Evolutionary conservation across 2,329 filamentous ascomycete species (phyloP).

Genomic region (Cladosporium sp.): DNA sequence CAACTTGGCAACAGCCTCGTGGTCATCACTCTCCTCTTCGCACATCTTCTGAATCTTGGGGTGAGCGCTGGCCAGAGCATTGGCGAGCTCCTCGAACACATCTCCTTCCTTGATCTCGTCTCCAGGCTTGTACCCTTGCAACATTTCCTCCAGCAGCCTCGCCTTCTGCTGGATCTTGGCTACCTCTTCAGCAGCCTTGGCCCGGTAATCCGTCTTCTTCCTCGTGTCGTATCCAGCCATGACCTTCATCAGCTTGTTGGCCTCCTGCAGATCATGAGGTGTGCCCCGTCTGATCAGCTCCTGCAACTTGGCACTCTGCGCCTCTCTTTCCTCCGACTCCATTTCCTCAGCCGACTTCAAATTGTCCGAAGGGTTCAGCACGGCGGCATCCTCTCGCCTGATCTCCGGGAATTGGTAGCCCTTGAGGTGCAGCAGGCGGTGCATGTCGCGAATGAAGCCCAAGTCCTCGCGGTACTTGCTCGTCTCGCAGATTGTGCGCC

Average conservation of each 20-base stretch:
- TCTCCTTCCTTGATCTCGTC: conserved; percentile 71
- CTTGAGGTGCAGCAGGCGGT: conserved; percentile 91
- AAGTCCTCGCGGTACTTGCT: conserved; percentile 96
- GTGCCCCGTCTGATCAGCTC: conserved; percentile 90
- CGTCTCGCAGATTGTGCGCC: conserved; percentile 95
- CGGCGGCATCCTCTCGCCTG: conserved; percentile 87
- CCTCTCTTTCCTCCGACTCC: conserved; percentile 93
- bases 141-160: conserved; percentile 82
- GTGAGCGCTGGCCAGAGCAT: conserved; percentile 85
- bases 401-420: conserved; percentile 95
- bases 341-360: conserved; percentile 96
- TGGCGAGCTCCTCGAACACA: conserved; percentile 78
- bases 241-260: conserved; percentile 96
- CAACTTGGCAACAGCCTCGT: conserved; percentile 90
- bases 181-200: conserved; percentile 95
- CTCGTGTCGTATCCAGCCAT: conserved; percentile 97
- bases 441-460: conserved; percentile 97
- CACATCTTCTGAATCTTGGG: conserved; percentile 99
- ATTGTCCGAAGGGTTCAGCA: conserved; percentile 94
- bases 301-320: conserved; percentile 96
- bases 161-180: conserved; percentile 95
- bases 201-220: conserved; percentile 94
- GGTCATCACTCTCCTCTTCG: conserved; percentile 95
- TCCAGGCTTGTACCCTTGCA: conserved; percentile 77
- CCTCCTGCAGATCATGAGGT: conserved; percentile 91